These are phyloP conservation scores for Chenopodium berlandieri DNA, from an alignment of 148 eudicot species.

Conservation along the genomic window DNA sequence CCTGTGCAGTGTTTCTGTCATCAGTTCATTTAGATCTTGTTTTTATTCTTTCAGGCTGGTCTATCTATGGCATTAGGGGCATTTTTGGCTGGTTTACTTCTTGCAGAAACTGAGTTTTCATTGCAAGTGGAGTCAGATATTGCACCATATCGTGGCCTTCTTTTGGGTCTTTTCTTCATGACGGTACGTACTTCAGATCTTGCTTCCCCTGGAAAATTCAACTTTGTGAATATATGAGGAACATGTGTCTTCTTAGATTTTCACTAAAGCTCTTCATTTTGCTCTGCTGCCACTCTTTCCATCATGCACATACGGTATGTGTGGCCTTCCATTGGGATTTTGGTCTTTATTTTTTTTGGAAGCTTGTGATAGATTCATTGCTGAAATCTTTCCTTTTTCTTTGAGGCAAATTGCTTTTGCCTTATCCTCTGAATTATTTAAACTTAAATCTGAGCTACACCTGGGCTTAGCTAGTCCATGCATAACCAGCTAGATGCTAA, in stretches of 20 bases:
- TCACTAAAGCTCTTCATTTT: too few relatives aligned
- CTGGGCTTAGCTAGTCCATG: not conserved
- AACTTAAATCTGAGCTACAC: not conserved
- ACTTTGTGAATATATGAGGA: constrained; percentile 2
- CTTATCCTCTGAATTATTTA: not conserved
- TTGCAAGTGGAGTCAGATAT: constrained; percentile 99
- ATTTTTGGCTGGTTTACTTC: constrained; percentile 97
- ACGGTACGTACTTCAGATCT: constrained; percentile 48
- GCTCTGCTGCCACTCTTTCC: not conserved
- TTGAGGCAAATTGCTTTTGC: not conserved
- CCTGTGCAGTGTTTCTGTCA: not conserved
- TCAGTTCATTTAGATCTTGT: constrained; percentile 1
- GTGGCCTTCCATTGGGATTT: not conserved
- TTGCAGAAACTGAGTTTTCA: constrained; percentile 97
- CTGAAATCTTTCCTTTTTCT: not conserved
- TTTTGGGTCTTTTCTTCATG: constrained; percentile 98
- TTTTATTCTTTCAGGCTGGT: constrained; percentile 70
- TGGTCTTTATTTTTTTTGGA: not conserved
- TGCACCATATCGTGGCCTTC: constrained; percentile 99
- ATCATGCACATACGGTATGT: not conserved
- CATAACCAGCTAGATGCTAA: not conserved
- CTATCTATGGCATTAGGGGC: constrained; percentile 99
- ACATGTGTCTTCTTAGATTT: constrained; percentile 1
- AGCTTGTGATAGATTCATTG: constrained; percentile 7
- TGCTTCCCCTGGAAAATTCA: not conserved